Conservation (phyloP, 225 moss, liverwort and hornwort species). For the Rhytidiadelphus loreus region DNA sequence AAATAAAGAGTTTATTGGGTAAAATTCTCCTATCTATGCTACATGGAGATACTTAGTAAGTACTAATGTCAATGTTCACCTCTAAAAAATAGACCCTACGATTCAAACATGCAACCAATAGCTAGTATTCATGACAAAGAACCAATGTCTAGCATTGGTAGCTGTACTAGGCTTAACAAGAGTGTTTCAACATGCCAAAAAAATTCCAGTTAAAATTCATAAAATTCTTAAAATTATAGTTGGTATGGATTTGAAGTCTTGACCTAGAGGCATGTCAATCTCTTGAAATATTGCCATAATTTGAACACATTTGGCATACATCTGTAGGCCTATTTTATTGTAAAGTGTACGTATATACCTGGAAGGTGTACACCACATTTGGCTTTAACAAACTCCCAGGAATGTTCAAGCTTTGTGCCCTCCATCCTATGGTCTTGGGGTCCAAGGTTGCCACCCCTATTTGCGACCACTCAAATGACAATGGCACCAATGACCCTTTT, state of each 20-base stretch:
- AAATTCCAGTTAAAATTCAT: background rate
- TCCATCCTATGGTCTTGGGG: background rate
- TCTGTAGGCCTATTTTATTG: background rate
- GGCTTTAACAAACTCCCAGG: slow-evolving; percentile 21
- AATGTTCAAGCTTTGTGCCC: slow-evolving; percentile 24
- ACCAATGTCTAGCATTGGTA: background rate
- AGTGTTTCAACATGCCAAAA: rapidly evolving
- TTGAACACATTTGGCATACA: background rate
- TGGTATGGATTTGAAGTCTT: background rate
- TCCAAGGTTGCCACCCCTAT: background rate
- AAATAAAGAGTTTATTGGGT: background rate
- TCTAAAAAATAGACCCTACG: background rate
- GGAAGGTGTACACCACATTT: slow-evolving; percentile 2
- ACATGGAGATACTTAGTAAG: background rate
- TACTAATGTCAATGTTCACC: rapidly evolving
- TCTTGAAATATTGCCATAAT: background rate
- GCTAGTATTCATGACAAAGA: background rate
- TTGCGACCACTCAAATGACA: slow-evolving; percentile 36
- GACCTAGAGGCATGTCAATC: rapidly evolving
- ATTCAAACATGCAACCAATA: background rate
- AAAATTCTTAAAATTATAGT: no score
- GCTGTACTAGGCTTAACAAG: no score
- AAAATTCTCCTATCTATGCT: background rate
- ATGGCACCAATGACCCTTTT: background rate
- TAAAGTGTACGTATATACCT: background rate